Conservation (phyloP, 176 grass and related monocot species). For the Cocos nucifera region DNA sequence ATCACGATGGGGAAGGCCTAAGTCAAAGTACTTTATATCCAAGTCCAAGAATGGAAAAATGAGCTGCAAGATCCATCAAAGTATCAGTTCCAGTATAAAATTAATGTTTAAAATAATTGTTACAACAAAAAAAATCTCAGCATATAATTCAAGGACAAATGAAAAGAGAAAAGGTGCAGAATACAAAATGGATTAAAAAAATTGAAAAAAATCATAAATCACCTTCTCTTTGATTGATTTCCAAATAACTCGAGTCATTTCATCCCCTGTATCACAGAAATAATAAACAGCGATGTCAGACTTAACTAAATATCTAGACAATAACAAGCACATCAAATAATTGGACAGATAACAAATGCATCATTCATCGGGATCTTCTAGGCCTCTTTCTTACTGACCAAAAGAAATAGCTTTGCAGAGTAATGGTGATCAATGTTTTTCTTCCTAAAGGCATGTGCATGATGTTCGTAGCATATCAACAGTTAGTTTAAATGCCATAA, state of each 20-base stretch:
- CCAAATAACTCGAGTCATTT: slow-evolving; percentile 90
- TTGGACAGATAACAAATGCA: no score
- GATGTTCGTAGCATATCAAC: no score
- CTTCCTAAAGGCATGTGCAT: no score
- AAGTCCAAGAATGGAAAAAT: slow-evolving; percentile 86
- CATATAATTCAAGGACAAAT: not conserved
- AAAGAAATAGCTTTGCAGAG: no score
- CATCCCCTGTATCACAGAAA: slow-evolving; percentile 42
- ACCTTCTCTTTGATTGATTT: slow-evolving; percentile 96
- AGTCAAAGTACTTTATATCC: slow-evolving; percentile 95
- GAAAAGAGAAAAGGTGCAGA: not conserved
- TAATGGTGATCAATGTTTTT: no score
- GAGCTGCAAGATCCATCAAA: slow-evolving; percentile 47
- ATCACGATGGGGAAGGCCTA: slow-evolving; percentile 68
- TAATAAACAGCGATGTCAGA: no score
- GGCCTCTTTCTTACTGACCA: no score
- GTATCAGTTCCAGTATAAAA: not conserved
- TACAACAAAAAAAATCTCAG: slow-evolving; percentile 2
- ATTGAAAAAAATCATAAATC: not conserved
- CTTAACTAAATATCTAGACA: no score
- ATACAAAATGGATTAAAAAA: not conserved
- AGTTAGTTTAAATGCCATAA: no score
- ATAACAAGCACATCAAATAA: no score
- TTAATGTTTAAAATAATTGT: not conserved
- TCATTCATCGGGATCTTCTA: no score